Base-by-base conservation (phyloP, 768 basidiomycete species). In the Botryobasidium botryosum region DNA sequence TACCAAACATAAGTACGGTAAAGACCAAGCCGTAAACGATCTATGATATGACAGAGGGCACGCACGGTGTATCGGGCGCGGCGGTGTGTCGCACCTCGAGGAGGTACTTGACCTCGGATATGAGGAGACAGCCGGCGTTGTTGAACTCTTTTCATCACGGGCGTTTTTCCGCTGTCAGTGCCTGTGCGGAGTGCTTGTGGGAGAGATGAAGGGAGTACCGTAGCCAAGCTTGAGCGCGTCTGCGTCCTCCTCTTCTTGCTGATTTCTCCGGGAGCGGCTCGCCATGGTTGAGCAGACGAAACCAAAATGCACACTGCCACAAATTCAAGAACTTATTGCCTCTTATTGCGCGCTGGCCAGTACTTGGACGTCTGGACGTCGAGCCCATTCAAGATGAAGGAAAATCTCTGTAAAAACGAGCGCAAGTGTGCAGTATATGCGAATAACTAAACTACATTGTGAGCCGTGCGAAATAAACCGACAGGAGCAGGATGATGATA, bases 61-160 rank as follows among this genome's bases (percentile, higher is more conserved):
- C 78, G 48, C 56, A 87, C 87, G 77, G 73, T 46, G 84, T 87
- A 55, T 86, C 84, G 6, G 85, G 85, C 2, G 81, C 80, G 35
- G 55, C 33, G 45, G 62, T 85, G 78, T 52, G 83, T 67, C 65
- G 83, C 32, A 48, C 81, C 61, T 87, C 84, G 24, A 92, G 66
- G 39, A 92, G 64, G 58, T 88, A 83, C 57, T 86, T 86, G 58
- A 91, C 88, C 57, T 92, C 88, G 1, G 85, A 87, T 49, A 91
- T 87, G 54, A 88, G 70, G 56, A 92, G 60, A 60, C 83, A 87
- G 68, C 83, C 86, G 4, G 82, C 82, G 51, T 87, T 85, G 64
- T 85, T 85, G 64, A 91, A 91, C 57, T 86, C 87, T 86, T 50
- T 35, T 15, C 35, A 21, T 1, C 1, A 26, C 6, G 3, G 7